A percentile compares a stretch with the other conserved stretches of the same genome.
Conservation (phyloP, 495 filamentous ascomycete species). For the Penicillium lividum region DNA sequence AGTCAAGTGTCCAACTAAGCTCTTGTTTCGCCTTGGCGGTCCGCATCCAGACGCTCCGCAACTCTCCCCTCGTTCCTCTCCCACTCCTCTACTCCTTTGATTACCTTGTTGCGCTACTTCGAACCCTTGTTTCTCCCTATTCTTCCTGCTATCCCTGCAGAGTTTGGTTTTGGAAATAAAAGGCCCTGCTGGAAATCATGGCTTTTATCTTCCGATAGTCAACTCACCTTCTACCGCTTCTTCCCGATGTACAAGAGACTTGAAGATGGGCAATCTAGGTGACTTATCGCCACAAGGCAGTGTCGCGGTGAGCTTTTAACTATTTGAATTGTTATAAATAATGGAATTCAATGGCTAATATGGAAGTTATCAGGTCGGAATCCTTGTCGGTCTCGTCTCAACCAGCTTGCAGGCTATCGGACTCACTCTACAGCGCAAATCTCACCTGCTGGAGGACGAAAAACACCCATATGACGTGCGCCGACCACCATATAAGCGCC, state of each 20-base stretch:
- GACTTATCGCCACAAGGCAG: slow-evolving; percentile 84
- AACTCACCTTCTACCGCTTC: slow-evolving; percentile 18
- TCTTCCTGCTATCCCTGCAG: slow-evolving; percentile 14
- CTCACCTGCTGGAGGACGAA: slow-evolving; percentile 95
- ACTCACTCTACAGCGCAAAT: slow-evolving; percentile 97
- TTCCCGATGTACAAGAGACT: slow-evolving; percentile 31
- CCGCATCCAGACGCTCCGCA: slow-evolving; percentile 24
- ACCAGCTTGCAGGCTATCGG: slow-evolving; percentile 93
- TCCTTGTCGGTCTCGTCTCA: slow-evolving; percentile 88
- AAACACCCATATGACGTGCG: slow-evolving; percentile 76
- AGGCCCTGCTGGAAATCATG: slow-evolving; percentile 22
- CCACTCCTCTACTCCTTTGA: slow-evolving; percentile 3
- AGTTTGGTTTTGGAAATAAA: slow-evolving; percentile 1
- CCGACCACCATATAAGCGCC: slow-evolving; percentile 83
- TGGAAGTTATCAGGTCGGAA: slow-evolving; percentile 65
- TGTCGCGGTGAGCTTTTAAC: slow-evolving; percentile 66
- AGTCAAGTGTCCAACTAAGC: slow-evolving; percentile 28
- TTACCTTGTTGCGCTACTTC: not conserved
- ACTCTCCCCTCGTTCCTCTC: slow-evolving; percentile 10
- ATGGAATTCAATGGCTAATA: slow-evolving; percentile 14
- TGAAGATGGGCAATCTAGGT: slow-evolving; percentile 70
- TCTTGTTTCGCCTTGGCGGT: slow-evolving; percentile 27
- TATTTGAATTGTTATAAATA: not conserved
- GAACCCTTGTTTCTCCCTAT: slow-evolving; percentile 13
- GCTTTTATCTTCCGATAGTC: slow-evolving; percentile 23